Evolutionary conservation across 1,139 yeast genomes (phyloP).

Genomic region (Yamadazyma triangularis): DNA sequence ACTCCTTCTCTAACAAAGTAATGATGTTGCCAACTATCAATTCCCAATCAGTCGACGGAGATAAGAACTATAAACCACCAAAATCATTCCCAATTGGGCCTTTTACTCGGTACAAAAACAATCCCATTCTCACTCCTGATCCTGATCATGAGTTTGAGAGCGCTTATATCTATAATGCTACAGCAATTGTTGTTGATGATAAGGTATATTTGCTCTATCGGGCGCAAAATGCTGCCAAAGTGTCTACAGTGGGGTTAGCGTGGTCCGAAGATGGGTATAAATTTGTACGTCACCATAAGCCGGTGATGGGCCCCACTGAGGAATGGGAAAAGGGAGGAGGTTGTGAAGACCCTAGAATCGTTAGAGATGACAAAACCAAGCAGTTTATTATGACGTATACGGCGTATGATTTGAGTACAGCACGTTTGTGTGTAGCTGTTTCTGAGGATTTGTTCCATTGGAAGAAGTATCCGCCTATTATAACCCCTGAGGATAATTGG

Average conservation of each 20-base stretch:
- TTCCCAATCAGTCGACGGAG: conserved; percentile 27
- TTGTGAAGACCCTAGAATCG: conserved; percentile 43
- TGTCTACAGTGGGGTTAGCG: conserved; percentile 37
- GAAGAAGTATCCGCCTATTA: conserved; percentile 37
- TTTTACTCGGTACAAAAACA: conserved; percentile 28
- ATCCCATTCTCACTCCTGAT: conserved; percentile 39
- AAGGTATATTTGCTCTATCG: conserved; percentile 36
- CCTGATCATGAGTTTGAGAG: conserved; percentile 38
- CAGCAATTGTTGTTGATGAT: conserved; percentile 40
- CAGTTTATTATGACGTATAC: conserved; percentile 40
- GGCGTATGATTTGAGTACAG: conserved; percentile 32
- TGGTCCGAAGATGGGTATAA: conserved; percentile 39
- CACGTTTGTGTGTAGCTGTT: conserved; percentile 41
- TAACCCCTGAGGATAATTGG: conserved; percentile 25
- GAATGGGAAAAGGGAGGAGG: conserved; percentile 42
- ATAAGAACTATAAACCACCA: conserved; percentile 31
- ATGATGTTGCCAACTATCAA: conserved; percentile 31
- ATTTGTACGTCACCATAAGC: conserved; percentile 28
- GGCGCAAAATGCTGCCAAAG: conserved; percentile 35
- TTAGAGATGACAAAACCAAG: conserved; percentile 33
- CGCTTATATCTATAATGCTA: conserved; percentile 40
- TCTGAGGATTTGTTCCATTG: conserved; percentile 37
- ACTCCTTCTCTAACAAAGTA: too few relatives aligned
- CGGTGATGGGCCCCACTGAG: conserved; percentile 35
- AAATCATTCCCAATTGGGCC: conserved; percentile 41